Evolutionary conservation across 2,329 filamentous ascomycete species (phyloP).

Genomic region (Juglanconis sp.): DNA sequence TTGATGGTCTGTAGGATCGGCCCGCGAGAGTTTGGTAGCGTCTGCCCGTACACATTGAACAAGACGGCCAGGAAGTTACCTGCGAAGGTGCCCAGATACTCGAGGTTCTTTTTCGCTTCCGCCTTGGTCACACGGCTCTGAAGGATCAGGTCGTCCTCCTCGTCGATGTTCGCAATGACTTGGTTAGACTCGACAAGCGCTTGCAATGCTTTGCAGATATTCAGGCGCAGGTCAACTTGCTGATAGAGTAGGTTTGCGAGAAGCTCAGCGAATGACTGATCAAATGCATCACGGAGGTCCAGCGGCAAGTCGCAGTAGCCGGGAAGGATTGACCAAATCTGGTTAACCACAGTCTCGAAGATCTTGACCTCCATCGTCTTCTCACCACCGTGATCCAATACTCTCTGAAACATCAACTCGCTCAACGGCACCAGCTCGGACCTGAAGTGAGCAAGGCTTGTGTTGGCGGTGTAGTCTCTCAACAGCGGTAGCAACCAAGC

Average conservation of each 20-base stretch:
- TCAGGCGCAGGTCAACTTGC: constrained; percentile 80
- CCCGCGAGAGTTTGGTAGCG: constrained; percentile 84
- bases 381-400: constrained; percentile 77
- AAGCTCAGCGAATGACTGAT: constrained; percentile 85
- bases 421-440: constrained; percentile 84
- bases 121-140: constrained; percentile 75
- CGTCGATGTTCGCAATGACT: constrained; percentile 67
- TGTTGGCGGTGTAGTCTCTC: constrained; percentile 86
- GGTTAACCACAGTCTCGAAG: constrained; percentile 91
- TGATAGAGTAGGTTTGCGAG: constrained; percentile 89
- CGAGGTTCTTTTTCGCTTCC: constrained; percentile 73
- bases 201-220: constrained; percentile 83
- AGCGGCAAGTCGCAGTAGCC: constrained; percentile 93
- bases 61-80: constrained; percentile 90
- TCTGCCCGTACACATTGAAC: constrained; percentile 99
- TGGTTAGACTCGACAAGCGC: constrained; percentile 90
- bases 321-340: constrained; percentile 90
- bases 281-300: constrained; percentile 73
- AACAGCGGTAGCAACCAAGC: constrained; percentile 94
- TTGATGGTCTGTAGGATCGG: constrained; percentile 94
- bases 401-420: constrained; percentile 82
- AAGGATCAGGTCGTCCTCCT: constrained; percentile 69
- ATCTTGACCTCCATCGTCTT: constrained; percentile 98
- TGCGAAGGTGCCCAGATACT: constrained; percentile 75
- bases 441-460: constrained; percentile 80